Base-by-base conservation (phyloP, 306 rosid species). In the Prunus mongolica region DNA sequence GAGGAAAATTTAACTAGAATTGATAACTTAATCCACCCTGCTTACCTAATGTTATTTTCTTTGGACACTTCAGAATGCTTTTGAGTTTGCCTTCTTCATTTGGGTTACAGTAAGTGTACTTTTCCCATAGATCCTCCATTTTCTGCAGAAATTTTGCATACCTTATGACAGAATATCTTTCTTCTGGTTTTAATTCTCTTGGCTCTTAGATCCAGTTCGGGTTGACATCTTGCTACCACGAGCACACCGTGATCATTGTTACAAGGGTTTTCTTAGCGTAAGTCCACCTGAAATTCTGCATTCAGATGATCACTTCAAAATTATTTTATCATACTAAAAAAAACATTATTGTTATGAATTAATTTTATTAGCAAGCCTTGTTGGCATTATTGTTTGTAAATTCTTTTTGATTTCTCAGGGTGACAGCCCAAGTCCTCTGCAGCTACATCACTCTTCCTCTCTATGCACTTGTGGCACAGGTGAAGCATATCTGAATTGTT, bases 401-500 rank as follows among this genome's bases (percentile, higher is more conserved):
- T 58, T 12, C 20, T 46, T 15, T 15, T 16, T 46, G 9, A 25
- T 61, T 67, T 61, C 19, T 58, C 82, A 80, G 84, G 56, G 80
- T 84, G 55, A 10, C 38, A 0, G 68, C 69, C 32, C 87, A 84
- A 73, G 78, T 84, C 46, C 74, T 84, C 45, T 84, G 82, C 80
- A 80, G 78, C 84, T 84, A 84, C 49, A 69, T 80, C 38, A 80
- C 87, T 38, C 87, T 80, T 49, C 87, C 87, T 16, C 80, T 84
- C 41, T 84, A 80, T 65, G 82, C 87, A 63, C 87, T 84, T 46
- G 84, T 38, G 44, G 44, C 44, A 38, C 44, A 38, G 44, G 44
- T 38, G 44, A 38, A 38, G 44, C 44, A 38, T 7, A 38, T 38
- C 44, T 38, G 44, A 38, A 38, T 6, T 7, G 44, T 6, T 38